Evolutionary conservation across 306 rosid genomes (phyloP).

Genomic region (Potentilla sterilis): DNA sequence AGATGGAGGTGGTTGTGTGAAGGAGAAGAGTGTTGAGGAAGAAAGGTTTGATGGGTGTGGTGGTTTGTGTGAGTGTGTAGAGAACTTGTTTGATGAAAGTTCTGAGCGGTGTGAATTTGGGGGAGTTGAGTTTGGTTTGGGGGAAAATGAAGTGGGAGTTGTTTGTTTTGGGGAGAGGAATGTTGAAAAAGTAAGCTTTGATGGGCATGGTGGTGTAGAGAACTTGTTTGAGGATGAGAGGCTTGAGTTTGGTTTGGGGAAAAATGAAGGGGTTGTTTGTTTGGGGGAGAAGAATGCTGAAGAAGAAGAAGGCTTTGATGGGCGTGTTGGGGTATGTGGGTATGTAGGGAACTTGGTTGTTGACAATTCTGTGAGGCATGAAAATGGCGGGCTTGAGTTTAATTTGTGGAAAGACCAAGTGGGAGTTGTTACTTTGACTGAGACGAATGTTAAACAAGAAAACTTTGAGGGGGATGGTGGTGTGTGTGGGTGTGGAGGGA

Average conservation of each 20-base stretch:
- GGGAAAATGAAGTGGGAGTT: not conserved
- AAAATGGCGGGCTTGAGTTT: not conserved
- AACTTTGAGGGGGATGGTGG: not conserved
- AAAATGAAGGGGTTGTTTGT: not conserved
- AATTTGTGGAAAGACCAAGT: slow-evolving; percentile 2
- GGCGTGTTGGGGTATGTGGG: not conserved
- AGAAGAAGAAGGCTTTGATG: slow-evolving; percentile 7
- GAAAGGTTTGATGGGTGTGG: not conserved
- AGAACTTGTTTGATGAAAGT: slow-evolving; percentile 29
- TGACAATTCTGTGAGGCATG: slow-evolving; percentile 8
- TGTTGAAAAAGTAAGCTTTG: slow-evolving; percentile 13
- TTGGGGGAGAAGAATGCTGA: not conserved
- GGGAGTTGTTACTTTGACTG: slow-evolving; percentile 29
- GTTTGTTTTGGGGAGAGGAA: not conserved
- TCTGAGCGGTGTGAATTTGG: not conserved
- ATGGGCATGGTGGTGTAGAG: slow-evolving; percentile 1
- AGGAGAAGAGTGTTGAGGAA: slow-evolving; percentile 19
- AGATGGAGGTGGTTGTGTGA: not conserved
- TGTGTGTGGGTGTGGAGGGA: not conserved
- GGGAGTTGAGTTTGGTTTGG: not conserved
- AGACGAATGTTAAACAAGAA: slow-evolving; percentile 25
- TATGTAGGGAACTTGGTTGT: slow-evolving; percentile 5
- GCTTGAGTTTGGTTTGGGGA: not conserved
- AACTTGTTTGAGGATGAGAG: slow-evolving; percentile 15
- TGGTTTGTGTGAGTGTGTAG: not conserved